A percentile compares a stretch with the other conserved stretches of the same genome.
phyloP scores from a whole-genome alignment of 2,329 filamentous ascomycete species.

The Balansia obtecta region DNA sequence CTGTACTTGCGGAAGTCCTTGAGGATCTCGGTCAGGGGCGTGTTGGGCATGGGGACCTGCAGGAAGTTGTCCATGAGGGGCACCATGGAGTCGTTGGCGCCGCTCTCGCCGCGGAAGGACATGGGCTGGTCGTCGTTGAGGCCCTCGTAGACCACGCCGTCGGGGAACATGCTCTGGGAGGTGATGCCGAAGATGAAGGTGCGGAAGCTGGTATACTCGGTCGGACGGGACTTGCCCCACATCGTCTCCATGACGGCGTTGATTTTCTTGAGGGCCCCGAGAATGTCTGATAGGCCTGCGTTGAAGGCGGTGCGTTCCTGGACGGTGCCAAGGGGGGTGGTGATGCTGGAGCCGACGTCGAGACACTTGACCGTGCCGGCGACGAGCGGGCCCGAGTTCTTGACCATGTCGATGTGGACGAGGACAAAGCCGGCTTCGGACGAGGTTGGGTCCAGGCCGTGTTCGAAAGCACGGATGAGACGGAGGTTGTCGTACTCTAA shows the following conservation, averaged over 20 bases:
- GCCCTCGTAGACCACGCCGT: conserved; percentile 83
- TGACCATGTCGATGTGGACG: conserved; percentile 92
- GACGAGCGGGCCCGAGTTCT: conserved; percentile 68
- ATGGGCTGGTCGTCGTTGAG: conserved; percentile 57
- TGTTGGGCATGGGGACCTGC: conserved; percentile 76
- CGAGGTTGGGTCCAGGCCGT: conserved; percentile 71
- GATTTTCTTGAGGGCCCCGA: conserved; percentile 49
- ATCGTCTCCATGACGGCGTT: conserved; percentile 78
- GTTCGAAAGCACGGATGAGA: conserved; percentile 82
- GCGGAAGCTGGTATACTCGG: conserved; percentile 77
- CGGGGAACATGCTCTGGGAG: conserved; percentile 83
- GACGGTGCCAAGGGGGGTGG: conserved; percentile 14
- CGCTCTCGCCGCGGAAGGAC: conserved; percentile 82
- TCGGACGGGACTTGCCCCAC: conserved; percentile 80
- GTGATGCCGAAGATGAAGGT: conserved; percentile 98
- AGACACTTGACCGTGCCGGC: conserved; percentile 58
- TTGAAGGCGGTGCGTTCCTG: conserved; percentile 47
- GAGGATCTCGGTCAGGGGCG: conserved; percentile 78
- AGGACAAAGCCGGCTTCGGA: conserved; percentile 95
- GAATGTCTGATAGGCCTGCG: conserved; percentile 46
- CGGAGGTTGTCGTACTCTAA: conserved; percentile 58
- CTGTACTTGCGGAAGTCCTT: conserved; percentile 82
- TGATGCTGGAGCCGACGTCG: conserved; percentile 29
- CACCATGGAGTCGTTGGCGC: conserved; percentile 90
- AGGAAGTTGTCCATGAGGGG: conserved; percentile 82